phyloP scores from a whole-genome alignment of 2,329 filamentous ascomycete genomes.

The Ilyonectria sp. region DNA sequence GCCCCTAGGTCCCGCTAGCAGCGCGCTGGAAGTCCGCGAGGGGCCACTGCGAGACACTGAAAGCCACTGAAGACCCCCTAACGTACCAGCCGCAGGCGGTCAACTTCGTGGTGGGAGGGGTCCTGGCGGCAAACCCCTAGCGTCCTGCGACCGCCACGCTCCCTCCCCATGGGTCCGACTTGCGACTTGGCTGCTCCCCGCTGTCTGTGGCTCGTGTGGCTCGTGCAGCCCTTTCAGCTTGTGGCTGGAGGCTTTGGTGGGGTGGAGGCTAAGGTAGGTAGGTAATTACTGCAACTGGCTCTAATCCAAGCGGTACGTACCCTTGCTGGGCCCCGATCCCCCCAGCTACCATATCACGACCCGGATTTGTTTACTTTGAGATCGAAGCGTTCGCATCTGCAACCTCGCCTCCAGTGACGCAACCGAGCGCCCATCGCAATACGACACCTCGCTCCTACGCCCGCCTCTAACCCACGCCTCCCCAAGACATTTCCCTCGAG shows the following conservation, averaged over 20 bases:
- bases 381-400: conserved; percentile 34
- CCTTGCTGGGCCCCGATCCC: conserved; percentile 25
- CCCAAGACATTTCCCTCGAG: conserved; percentile 7
- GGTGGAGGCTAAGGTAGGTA: neutral
- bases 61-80: conserved; percentile 32
- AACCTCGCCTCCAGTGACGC: conserved; percentile 39
- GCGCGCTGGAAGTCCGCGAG: neutral
- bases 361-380: conserved; percentile 46
- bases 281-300: neutral
- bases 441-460: conserved; percentile 16
- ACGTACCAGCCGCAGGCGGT: neutral
- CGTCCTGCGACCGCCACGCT: conserved; percentile 44
- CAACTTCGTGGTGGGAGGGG: conserved; percentile 28
- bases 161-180: conserved; percentile 16
- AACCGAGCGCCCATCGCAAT: conserved; percentile 34
- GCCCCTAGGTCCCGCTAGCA: conserved; percentile 5
- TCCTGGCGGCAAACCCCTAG: conserved; percentile 39
- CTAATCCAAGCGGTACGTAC: neutral
- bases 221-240: neutral
- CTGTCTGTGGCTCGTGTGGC: conserved; percentile 37
- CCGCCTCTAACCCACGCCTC: conserved; percentile 15
- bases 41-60: neutral
- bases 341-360: conserved; percentile 41
- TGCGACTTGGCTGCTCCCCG: conserved; percentile 29
- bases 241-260: conserved; percentile 18